Conservation (phyloP, 257 asterid species). For the Rauvolfia tetraphylla region DNA sequence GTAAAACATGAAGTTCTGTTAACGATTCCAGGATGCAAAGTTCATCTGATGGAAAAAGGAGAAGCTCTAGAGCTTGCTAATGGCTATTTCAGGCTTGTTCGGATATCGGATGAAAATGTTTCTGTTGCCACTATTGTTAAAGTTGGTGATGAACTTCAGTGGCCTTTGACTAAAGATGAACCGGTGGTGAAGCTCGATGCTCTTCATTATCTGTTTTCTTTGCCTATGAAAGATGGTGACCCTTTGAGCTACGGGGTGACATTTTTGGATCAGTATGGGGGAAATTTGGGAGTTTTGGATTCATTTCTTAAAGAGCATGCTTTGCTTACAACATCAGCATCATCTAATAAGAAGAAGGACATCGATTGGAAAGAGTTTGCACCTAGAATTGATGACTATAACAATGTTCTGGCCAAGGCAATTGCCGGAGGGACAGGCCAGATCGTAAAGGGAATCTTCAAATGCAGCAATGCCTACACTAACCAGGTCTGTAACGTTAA, state of each 20-base stretch:
- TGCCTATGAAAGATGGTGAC: conserved; percentile 57
- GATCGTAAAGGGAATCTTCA: conserved; percentile 71
- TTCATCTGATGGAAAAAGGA: conserved; percentile 60
- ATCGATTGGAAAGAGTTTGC: conserved; percentile 76
- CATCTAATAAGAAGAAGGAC: conserved; percentile 22
- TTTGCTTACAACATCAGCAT: conserved; percentile 33
- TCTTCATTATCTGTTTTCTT: conserved; percentile 54
- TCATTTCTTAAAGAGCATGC: conserved; percentile 53
- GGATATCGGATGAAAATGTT: conserved; percentile 41
- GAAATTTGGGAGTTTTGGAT: conserved; percentile 43
- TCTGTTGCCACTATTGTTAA: conserved; percentile 59
- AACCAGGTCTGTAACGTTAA: conserved; percentile 43
- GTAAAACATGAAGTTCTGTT: conserved; percentile 50
- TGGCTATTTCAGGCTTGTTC: conserved; percentile 51
- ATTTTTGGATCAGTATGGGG: conserved; percentile 34
- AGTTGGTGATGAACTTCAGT: conserved; percentile 68
- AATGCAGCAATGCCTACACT: conserved; percentile 64
- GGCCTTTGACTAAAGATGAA: conserved; percentile 83
- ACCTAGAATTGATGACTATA: conserved; percentile 64
- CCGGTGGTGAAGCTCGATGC: conserved; percentile 73
- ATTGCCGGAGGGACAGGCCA: conserved; percentile 84
- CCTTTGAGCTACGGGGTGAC: conserved; percentile 76
- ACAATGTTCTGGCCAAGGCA: conserved; percentile 64
- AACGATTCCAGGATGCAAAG: conserved; percentile 56
- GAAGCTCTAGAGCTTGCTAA: conserved; percentile 58